phyloP scores from a whole-genome alignment of 352 stramenopile genomes.

The Thalassiosira ordinaria region DNA sequence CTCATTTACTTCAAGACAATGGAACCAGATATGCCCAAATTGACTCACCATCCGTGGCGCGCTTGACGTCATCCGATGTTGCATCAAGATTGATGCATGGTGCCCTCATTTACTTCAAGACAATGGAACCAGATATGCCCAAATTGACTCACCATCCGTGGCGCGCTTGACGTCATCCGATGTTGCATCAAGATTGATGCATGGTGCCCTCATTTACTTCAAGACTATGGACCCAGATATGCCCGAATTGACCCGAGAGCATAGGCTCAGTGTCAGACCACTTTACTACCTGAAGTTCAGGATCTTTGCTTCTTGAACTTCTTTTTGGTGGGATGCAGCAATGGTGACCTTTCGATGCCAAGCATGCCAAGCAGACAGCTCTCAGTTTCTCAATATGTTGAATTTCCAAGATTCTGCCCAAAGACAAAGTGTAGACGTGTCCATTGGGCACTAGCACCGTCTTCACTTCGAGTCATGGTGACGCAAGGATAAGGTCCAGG shows the following conservation, averaged over 20 bases:
- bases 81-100: conserved; percentile 83
- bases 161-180: conserved; percentile 67
- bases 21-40: conserved; percentile 47
- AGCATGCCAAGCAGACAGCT: conserved; percentile 57
- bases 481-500: conserved; percentile 53
- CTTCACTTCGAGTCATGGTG: conserved; percentile 77
- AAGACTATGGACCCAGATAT: conserved; percentile 58
- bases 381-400: conserved; percentile 44
- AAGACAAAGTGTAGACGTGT: conserved; percentile 80
- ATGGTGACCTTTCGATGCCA: conserved; percentile 87
- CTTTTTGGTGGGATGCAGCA: conserved; percentile 71
- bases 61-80: conserved; percentile 67
- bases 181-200: conserved; percentile 80
- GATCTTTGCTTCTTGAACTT: conserved; percentile 82
- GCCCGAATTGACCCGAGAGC: conserved; percentile 44
- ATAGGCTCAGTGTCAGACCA: conserved; percentile 60
- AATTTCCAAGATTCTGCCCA: conserved; percentile 80
- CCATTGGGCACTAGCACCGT: conserved; percentile 76
- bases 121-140: conserved; percentile 45
- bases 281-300: conserved; percentile 81
- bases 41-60: conserved; percentile 62
- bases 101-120: conserved; percentile 73
- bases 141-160: conserved; percentile 62
- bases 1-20: conserved; percentile 70
- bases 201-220: conserved; percentile 75